Conservation (phyloP, 345 rosid genomes). For the Populus pruinosa region DNA sequence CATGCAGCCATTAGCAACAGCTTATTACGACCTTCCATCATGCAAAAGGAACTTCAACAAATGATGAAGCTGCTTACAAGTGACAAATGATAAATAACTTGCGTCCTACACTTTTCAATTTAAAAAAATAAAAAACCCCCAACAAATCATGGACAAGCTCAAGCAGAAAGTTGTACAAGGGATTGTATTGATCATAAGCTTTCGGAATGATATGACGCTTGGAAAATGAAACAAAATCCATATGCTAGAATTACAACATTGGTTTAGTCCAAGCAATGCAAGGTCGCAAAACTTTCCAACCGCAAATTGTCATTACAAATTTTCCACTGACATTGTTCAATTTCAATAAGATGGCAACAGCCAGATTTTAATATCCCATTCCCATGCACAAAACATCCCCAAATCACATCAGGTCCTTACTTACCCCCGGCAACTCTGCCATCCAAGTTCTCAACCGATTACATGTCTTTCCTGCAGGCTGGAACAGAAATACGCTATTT, state of each 20-base stretch:
- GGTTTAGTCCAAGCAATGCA: background rate
- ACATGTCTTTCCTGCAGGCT: slow-evolving; percentile 28
- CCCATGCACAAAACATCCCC: background rate
- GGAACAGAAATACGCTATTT: slow-evolving; percentile 14
- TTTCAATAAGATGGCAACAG: background rate
- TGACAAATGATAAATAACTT: background rate
- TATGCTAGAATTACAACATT: background rate
- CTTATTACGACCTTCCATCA: background rate
- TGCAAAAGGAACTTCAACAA: background rate
- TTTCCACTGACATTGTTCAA: background rate
- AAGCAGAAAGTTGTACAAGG: background rate
- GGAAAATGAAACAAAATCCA: background rate
- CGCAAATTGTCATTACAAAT: background rate
- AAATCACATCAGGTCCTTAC: background rate
- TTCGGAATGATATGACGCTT: background rate
- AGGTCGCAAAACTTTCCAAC: background rate
- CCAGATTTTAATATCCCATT: background rate
- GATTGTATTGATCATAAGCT: background rate
- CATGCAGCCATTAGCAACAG: background rate
- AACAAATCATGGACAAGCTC: background rate
- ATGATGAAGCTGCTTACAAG: background rate
- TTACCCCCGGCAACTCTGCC: slow-evolving; percentile 10
- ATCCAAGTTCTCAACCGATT: slow-evolving; percentile 14
- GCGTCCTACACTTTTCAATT: background rate
- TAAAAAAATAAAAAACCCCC: background rate